phyloP scores from a whole-genome alignment of 495 filamentous ascomycete genomes.

The Penicillium canescens region DNA sequence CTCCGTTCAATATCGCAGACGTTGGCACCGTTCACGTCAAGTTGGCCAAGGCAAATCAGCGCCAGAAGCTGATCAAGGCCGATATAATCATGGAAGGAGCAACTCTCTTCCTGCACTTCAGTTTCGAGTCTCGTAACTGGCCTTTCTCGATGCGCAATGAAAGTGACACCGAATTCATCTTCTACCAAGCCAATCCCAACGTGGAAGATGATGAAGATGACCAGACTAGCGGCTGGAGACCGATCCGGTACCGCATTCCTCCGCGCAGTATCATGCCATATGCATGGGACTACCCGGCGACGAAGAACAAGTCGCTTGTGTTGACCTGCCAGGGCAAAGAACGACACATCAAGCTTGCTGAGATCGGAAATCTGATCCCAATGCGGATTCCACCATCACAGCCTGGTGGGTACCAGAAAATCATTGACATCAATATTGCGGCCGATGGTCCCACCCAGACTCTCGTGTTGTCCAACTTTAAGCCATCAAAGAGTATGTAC shows the following conservation, averaged over 20 bases:
- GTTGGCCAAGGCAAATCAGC: slow-evolving; percentile 83
- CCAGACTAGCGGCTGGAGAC: slow-evolving; percentile 75
- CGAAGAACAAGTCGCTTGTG: slow-evolving; percentile 91
- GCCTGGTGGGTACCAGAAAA: slow-evolving; percentile 62
- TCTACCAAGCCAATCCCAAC: slow-evolving; percentile 81
- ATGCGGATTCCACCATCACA: slow-evolving; percentile 72
- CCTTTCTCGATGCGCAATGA: slow-evolving; percentile 98
- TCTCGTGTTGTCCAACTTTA: slow-evolving; percentile 91
- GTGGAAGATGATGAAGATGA: slow-evolving; percentile 83
- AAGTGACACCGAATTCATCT: slow-evolving; percentile 92
- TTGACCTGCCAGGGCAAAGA: slow-evolving; percentile 77
- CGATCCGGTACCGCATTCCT: slow-evolving; percentile 89
- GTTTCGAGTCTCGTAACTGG: slow-evolving; percentile 89
- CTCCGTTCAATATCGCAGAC: slow-evolving; percentile 95
- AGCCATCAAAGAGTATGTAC: slow-evolving; percentile 90
- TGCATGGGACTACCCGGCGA: slow-evolving; percentile 97
- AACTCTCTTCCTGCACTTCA: slow-evolving; percentile 90
- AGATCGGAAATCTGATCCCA: slow-evolving; percentile 92
- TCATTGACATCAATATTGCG: slow-evolving; percentile 92
- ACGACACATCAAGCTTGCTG: slow-evolving; percentile 87
- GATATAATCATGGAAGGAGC: slow-evolving; percentile 89
- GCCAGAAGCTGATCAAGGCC: slow-evolving; percentile 82
- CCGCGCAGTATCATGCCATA: slow-evolving; percentile 98
- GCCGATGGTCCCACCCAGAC: slow-evolving; percentile 96
- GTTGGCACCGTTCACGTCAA: slow-evolving; percentile 91